Conservation (phyloP, 257 asterid species). For the Craterostigma plantagineum region DNA sequence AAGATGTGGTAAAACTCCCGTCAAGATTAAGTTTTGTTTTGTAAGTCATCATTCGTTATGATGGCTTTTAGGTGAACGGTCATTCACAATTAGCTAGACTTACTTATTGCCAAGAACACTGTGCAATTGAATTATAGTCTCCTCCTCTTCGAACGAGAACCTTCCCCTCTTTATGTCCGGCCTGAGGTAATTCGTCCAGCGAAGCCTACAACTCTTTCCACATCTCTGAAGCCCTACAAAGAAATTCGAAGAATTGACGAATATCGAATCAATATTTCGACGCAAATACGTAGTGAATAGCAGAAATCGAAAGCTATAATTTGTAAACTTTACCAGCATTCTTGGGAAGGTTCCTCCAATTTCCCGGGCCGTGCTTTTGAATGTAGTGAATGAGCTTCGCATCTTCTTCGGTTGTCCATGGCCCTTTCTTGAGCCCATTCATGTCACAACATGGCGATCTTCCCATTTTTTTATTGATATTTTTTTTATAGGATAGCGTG, state of each 20-base stretch:
- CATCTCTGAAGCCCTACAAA: slow-evolving; percentile 56
- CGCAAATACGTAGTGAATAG: background rate
- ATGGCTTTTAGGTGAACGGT: too few species aligned
- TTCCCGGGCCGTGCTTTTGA: slow-evolving; percentile 41
- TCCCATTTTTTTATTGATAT: slow-evolving; percentile 10
- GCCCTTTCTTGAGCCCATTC: slow-evolving; percentile 72
- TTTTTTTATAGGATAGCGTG: too few species aligned
- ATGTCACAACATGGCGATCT: slow-evolving; percentile 63
- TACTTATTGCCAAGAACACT: slow-evolving; percentile 19
- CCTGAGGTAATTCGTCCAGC: slow-evolving; percentile 52
- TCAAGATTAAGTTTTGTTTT: too few species aligned
- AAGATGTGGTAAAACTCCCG: too few species aligned
- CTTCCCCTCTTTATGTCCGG: slow-evolving; percentile 52
- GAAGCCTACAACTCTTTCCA: slow-evolving; percentile 59
- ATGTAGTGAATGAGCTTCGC: slow-evolving; percentile 27
- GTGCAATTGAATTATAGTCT: slow-evolving; percentile 13
- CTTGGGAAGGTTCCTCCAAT: slow-evolving; percentile 81
- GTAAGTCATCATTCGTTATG: too few species aligned
- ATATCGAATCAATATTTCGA: background rate
- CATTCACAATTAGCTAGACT: too few species aligned
- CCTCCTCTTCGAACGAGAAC: slow-evolving; percentile 16
- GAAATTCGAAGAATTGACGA: too few species aligned
- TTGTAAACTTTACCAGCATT: slow-evolving; percentile 83
- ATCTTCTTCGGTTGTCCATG: slow-evolving; percentile 72
- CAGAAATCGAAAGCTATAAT: too few species aligned